Conservation (phyloP, 2,329 filamentous ascomycete genomes). For the Penicillium italicum region DNA sequence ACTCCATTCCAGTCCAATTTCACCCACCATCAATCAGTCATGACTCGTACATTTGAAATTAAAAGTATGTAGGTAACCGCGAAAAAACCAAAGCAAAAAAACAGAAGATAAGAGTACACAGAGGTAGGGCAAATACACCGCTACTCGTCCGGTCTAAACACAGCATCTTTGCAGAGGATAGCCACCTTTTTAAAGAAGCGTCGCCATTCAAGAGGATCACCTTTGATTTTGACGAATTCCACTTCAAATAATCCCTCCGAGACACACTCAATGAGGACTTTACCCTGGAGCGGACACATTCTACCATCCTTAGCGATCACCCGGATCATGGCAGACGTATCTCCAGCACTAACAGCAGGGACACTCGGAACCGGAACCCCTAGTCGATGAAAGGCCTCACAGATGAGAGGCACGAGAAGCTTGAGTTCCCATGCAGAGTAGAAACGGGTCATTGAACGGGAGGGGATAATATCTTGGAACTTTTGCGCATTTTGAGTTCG, state of each 20-base stretch:
- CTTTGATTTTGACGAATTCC: constrained; percentile 88
- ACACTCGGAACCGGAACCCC: constrained; percentile 67
- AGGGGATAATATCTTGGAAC: constrained; percentile 87
- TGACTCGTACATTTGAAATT: constrained; percentile 11
- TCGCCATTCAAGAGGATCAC: constrained; percentile 94
- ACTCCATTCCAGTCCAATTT: constrained; percentile 3
- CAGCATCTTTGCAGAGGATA: constrained; percentile 77
- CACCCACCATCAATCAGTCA: constrained; percentile 4
- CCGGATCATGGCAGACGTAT: constrained; percentile 61
- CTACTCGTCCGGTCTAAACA: constrained; percentile 58
- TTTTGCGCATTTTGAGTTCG: constrained; percentile 83
- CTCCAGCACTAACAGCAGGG: constrained; percentile 44
- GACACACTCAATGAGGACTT: constrained; percentile 44
- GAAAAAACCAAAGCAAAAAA: too few species aligned
- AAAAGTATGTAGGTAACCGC: neutral
- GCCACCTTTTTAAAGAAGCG: constrained; percentile 96
- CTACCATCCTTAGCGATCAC: constrained; percentile 65
- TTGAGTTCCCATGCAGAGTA: constrained; percentile 75
- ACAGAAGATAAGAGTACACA: neutral
- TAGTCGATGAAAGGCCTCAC: constrained; percentile 77
- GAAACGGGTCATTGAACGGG: constrained; percentile 85
- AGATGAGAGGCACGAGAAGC: constrained; percentile 74
- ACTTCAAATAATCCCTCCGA: constrained; percentile 70
- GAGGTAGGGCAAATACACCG: neutral
- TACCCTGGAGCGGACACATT: constrained; percentile 44